These are phyloP conservation scores for Yueomyces sp. DNA, from an alignment of 805 yeast genomes.

Conservation along the genomic window DNA sequence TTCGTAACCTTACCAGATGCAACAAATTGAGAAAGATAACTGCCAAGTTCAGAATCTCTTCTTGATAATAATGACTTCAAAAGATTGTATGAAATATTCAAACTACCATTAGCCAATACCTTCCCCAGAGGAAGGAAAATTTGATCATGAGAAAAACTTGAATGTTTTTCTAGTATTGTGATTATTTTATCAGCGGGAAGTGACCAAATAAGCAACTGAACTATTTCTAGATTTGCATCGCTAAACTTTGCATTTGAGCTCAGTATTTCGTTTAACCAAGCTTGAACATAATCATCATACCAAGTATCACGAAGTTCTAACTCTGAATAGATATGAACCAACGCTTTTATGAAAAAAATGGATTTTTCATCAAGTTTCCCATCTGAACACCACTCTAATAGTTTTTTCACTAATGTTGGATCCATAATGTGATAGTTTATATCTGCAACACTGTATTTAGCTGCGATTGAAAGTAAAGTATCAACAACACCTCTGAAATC, in stretches of 20 bases:
- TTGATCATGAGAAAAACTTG: not conserved
- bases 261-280: not conserved
- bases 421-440: constrained; percentile 1
- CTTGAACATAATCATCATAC: not conserved
- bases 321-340: not conserved
- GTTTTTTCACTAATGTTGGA: not conserved
- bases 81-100: not conserved
- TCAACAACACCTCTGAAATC: constrained; percentile 20
- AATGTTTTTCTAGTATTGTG: not conserved
- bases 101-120: not conserved
- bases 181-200: not conserved
- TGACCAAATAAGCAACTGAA: not conserved
- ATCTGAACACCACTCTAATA: not conserved
- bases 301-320: not conserved
- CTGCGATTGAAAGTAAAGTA: constrained; percentile 31
- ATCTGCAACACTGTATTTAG: constrained; percentile 24
- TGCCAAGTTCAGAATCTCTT: too few relatives aligned
- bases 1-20: not conserved
- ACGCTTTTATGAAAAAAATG: not conserved
- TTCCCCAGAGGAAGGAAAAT: not conserved
- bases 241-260: too few relatives aligned
- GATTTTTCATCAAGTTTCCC: not conserved
- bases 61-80: not conserved
- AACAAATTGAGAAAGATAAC: not conserved
- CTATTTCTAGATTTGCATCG: not conserved